Conservation (phyloP, 768 basidiomycete genomes). For the Macrocybe gigantea region DNA sequence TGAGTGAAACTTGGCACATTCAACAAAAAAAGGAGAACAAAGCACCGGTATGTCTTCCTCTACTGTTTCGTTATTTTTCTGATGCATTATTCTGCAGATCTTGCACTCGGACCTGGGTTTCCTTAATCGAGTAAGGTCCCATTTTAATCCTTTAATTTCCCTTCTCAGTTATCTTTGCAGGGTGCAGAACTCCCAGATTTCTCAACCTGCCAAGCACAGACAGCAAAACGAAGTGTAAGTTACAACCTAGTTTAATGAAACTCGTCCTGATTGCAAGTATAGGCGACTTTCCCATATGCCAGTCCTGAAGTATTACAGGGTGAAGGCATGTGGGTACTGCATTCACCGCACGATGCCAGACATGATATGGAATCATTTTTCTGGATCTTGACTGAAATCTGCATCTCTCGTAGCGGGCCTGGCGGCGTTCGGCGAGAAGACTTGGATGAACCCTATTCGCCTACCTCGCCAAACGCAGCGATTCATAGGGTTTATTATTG, state of each 20-base stretch:
- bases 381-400: conserved; percentile 1
- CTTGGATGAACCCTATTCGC: not conserved
- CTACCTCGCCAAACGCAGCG: not conserved
- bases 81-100: no score
- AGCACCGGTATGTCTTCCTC: no score
- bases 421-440: not conserved
- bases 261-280: not conserved
- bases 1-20: not conserved
- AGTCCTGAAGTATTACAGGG: not conserved
- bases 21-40: no score
- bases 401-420: not conserved
- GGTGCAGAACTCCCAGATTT: no score
- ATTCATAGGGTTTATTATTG: not conserved
- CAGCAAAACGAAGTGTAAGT: not conserved
- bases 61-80: not conserved
- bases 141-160: no score
- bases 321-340: not conserved
- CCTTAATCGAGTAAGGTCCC: no score
- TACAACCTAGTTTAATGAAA: not conserved
- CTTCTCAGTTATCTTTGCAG: no score
- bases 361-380: not conserved
- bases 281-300: not conserved
- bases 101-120: no score
- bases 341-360: not conserved
- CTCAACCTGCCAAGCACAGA: not conserved